A percentile compares a stretch with the other conserved stretches of the same genome.
Conservation (phyloP, 2,329 filamentous ascomycete species). For the Balansia obtecta region DNA sequence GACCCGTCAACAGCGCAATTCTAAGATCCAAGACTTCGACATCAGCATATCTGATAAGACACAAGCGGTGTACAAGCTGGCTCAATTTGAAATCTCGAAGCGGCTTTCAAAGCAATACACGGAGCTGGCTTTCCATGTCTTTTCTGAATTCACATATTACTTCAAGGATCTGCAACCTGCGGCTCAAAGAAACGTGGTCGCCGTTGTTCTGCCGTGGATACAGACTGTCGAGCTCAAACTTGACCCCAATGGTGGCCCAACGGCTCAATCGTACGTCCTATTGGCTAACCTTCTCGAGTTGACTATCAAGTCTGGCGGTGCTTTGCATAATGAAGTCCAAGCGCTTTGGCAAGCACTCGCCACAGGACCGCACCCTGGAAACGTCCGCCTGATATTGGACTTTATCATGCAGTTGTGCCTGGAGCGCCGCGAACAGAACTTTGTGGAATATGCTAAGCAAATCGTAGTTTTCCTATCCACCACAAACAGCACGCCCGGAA, state of each 20-base stretch:
- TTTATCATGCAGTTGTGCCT: constrained; percentile 93
- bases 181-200: constrained; percentile 86
- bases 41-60: constrained; percentile 98
- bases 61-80: constrained; percentile 92
- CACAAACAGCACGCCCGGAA: constrained; percentile 57
- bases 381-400: constrained; percentile 86
- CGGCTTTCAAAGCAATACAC: constrained; percentile 78
- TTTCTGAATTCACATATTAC: constrained; percentile 88
- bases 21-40: constrained; percentile 91
- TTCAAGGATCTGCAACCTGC: constrained; percentile 78
- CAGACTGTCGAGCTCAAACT: constrained; percentile 87
- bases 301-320: constrained; percentile 80
- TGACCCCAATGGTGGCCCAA: constrained; percentile 83
- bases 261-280: constrained; percentile 84
- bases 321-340: constrained; percentile 91
- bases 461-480: constrained; percentile 94
- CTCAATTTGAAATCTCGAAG: constrained; percentile 93
- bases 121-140: constrained; percentile 82
- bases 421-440: constrained; percentile 91
- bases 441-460: constrained; percentile 95
- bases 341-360: constrained; percentile 94
- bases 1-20: constrained; percentile 63
- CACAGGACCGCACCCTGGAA: constrained; percentile 82
- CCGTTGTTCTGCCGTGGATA: constrained; percentile 90
- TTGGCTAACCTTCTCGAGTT: constrained; percentile 92